Evolutionary conservation across 2,329 filamentous ascomycete genomes (phyloP), one percentile per base, ranked within the genome.

Genomic region (Sporothrix curviconia): DNA sequence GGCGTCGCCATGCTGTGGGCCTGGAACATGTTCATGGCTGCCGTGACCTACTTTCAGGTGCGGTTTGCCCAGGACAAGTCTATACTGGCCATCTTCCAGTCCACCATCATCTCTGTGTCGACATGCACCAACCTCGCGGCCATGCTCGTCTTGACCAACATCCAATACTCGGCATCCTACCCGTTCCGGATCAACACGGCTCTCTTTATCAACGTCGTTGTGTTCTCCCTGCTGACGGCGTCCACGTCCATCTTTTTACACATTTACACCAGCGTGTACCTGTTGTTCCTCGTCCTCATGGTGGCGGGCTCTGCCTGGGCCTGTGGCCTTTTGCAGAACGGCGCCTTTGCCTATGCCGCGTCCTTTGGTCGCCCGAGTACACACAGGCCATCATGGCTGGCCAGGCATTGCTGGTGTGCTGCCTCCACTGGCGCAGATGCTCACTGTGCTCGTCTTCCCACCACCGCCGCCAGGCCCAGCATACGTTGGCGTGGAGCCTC

Each of bases 1-100:
- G 94, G 94, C 52, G 79, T 96, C 57, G 89, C 92, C 54, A 97
- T 97, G 94, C 79, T 97, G 44, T 97, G 92, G 92, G 91, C 92
- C 56, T 97, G 92, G 92, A 97, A 97, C 76, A 96, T 96, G 92
- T 96, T 97, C 71, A 83, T 97, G 64, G 92, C 94, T 46, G 91
- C 92, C 8, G 90, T 90, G 1, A 90, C 92, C 4, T 97, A 97
- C 76, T 96, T 97, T 74, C 85, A 92, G 67, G 79, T 78, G 51
- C 90, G 92, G 64, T 95, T 97, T 71, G 75, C 80, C 46, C 78
- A 79, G 60, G 83, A 86, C 68, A 74, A 82, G 55, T 88, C 84
- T 78, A 85, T 95, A 57, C 78, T 86, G 36, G 78, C 83, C 62
- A 89, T 91, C 75, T 97, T 95, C 74, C 92, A 96, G 70, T 87